A percentile compares a stretch with the other conserved stretches of the same genome.
These are phyloP conservation scores for Mucor indicus DNA, from an alignment of 371 early-diverging fungal genomes.

Conservation along the genomic window DNA sequence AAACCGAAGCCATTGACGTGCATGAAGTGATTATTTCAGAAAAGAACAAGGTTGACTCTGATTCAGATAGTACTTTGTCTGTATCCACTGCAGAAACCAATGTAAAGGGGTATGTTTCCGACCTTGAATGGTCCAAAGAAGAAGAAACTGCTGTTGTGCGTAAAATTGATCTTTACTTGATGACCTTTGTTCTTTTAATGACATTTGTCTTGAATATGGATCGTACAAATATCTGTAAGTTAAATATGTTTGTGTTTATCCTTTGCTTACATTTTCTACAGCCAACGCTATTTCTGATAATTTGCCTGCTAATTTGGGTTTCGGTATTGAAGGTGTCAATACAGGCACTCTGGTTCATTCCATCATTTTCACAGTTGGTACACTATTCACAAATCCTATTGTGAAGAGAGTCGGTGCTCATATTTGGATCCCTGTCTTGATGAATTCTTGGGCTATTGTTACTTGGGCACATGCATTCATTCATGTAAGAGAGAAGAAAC, in stretches of 20 bases:
- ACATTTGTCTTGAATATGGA: conserved; percentile 12
- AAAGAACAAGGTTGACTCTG: too few species aligned
- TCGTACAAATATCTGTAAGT: conserved; percentile 4
- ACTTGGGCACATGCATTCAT: conserved; percentile 43
- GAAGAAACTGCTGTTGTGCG: conserved; percentile 24
- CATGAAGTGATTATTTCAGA: too few species aligned
- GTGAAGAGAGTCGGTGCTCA: conserved; percentile 55
- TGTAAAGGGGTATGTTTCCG: conserved; percentile 1
- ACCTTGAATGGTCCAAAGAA: conserved; percentile 31
- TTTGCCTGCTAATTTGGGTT: conserved; percentile 36
- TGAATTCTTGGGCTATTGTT: conserved; percentile 59
- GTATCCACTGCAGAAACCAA: too few species aligned
- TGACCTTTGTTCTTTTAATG: conserved; percentile 30
- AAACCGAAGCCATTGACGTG: too few species aligned
- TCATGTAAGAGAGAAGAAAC: conserved; percentile 13
- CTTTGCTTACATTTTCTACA: neutral
- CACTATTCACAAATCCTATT: conserved; percentile 46
- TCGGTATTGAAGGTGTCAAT: conserved; percentile 36
- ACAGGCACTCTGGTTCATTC: conserved; percentile 33
- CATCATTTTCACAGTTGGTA: conserved; percentile 33
- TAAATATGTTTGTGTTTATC: too few species aligned
- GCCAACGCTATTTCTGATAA: conserved; percentile 49
- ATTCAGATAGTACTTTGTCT: too few species aligned
- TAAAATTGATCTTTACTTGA: conserved; percentile 27
- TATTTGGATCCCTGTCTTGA: conserved; percentile 56